Conservation (phyloP, 371 early-diverging fungal genomes). For the Lichtheimia corymbifera region DNA sequence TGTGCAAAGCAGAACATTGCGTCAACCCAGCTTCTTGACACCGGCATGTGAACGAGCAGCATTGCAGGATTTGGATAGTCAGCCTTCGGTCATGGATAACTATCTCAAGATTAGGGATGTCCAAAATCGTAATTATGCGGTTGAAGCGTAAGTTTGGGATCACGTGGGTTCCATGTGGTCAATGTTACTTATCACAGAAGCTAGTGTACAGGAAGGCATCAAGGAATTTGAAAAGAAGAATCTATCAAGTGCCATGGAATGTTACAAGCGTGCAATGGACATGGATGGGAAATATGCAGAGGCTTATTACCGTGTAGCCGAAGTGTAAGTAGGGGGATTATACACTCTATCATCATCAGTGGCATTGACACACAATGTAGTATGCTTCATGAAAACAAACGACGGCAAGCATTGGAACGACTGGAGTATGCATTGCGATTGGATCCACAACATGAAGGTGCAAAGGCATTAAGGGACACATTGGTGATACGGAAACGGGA, state of each 20-base stretch:
- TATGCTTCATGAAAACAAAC: no score
- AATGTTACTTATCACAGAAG: neutral
- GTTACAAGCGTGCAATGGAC: constrained; percentile 47
- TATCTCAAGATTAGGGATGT: constrained; percentile 42
- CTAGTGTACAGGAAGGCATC: constrained; percentile 47
- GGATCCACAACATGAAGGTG: constrained; percentile 34
- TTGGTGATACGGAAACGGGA: neutral
- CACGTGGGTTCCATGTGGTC: neutral
- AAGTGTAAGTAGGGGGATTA: constrained; percentile 28
- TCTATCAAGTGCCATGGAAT: constrained; percentile 38
- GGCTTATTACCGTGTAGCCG: constrained; percentile 46
- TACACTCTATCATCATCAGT: neutral
- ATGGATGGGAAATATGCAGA: constrained; percentile 57
- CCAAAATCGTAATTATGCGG: constrained; percentile 49
- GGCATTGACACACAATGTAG: neutral
- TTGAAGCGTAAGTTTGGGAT: constrained; percentile 36
- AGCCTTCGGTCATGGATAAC: constrained; percentile 23
- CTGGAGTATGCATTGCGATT: constrained; percentile 35
- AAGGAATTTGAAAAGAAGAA: constrained; percentile 27
- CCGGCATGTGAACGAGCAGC: constrained; percentile 10
- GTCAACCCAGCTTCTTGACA: constrained; percentile 28
- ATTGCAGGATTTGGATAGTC: constrained; percentile 8
- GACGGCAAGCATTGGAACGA: constrained; percentile 11
- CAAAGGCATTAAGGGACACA: constrained; percentile 20
- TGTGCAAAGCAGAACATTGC: constrained; percentile 34